Base-by-base conservation (phyloP, 345 rosid genomes). In the Lagerstroemia speciosa region DNA sequence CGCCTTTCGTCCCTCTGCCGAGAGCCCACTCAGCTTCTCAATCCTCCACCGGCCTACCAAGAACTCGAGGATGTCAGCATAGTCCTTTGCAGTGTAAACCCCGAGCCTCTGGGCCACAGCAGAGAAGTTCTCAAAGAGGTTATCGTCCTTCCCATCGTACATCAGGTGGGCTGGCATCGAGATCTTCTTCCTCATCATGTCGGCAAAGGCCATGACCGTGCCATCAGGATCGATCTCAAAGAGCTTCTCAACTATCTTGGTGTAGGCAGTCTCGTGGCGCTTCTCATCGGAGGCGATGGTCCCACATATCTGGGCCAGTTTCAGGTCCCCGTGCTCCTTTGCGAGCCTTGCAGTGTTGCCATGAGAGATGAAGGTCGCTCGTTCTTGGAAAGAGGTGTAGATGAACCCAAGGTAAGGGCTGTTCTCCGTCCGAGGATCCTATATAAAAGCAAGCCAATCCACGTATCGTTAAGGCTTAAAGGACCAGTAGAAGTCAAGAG, bases 81-180 rank as follows among this genome's bases (percentile, higher is more conserved):
- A 92, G 77, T 92, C 98, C 77, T 69, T 84, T 27, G 97, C 93
- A 0, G 97, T 90, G 81, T 93, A 92, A 36, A 92, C 89, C n/a
- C 89, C 93, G 0, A 92, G 89, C 62, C 98, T 85, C 80, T 90
- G 97, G 10, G 98, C 98, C 64, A 90, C 97, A 0, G 93, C 76
- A 1, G 98, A 89, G 77, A 87, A 93, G 81, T 93, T 72, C 5
- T 90, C 92, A 43, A 93, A 93, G 61, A 93, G 92, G 67, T 85
- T 76, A 50, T 84, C 83, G 2, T 93, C 87, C 1, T 71, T 78
- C 10, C 98, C 96, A 70, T 93, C 97, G 6, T 87, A 87, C 97
- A 92, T 92, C 80, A 92, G 73, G 76, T 92, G 97, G 31, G 98
- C 98, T 0, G 98, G 98, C 98, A 93, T 93, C 1, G 96, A 79